Percentiles rank a stretch among this genome's conserved stretches.
These are phyloP conservation scores for Rhodotorula sphaerocarpa DNA, from an alignment of 768 basidiomycete species.

Conservation along the genomic window DNA sequence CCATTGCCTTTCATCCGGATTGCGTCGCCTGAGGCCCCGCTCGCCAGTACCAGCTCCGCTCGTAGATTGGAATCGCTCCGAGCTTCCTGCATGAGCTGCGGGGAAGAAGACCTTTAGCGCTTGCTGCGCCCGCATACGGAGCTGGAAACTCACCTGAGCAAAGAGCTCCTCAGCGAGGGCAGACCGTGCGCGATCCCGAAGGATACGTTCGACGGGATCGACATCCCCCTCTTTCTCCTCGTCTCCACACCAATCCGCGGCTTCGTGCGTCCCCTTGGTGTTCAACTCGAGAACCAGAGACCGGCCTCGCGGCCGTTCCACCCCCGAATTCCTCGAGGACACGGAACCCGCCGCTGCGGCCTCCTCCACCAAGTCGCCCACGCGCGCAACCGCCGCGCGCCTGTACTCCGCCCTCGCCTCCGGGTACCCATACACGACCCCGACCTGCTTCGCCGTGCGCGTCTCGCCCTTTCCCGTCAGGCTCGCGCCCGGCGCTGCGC, in stretches of 20 bases:
- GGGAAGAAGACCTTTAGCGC: too few species aligned
- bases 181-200: constrained; percentile 9
- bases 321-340: constrained; percentile 2
- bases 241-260: background rate
- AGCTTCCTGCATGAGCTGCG: constrained; percentile 19
- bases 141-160: constrained; percentile 13
- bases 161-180: constrained; percentile 34
- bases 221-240: background rate
- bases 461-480: constrained; percentile 23
- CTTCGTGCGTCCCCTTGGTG: background rate
- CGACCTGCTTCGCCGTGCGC: constrained; percentile 19
- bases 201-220: background rate
- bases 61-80: constrained; percentile 1
- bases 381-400: constrained; percentile 2
- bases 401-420: constrained; percentile 15
- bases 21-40: constrained; percentile 6
- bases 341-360: background rate
- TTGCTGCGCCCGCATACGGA: too few species aligned
- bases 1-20: constrained; percentile 1
- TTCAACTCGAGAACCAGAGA: constrained; percentile 1
- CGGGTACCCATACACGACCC: constrained; percentile 21
- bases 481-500: constrained; percentile 17
- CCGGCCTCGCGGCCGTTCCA: background rate
- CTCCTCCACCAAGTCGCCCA: constrained; percentile 9
- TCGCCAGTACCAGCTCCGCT: constrained; percentile 14